Conservation (phyloP, 1,284 basidiomycete species). For the Ceratobasidium theobromae region DNA sequence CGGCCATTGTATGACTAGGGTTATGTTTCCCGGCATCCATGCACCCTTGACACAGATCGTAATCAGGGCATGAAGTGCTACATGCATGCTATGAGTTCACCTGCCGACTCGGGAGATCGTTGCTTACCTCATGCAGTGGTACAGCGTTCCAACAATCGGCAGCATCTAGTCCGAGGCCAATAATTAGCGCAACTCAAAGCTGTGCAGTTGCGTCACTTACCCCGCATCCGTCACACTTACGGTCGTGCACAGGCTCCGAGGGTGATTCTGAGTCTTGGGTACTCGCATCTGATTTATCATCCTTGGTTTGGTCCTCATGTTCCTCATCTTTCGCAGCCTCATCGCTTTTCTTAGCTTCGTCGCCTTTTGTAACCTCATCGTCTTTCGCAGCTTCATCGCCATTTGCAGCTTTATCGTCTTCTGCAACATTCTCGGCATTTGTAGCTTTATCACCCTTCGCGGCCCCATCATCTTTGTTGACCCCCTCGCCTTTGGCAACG, state of each 20-base stretch:
- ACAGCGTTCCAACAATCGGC: constrained; percentile 34
- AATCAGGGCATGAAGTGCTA: constrained; percentile 33
- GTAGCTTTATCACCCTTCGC: constrained; percentile 11
- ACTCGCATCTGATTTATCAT: background rate
- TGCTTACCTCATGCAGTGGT: constrained; percentile 34
- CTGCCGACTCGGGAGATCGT: too few species aligned
- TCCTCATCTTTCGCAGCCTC: constrained; percentile 3
- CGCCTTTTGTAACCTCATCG: constrained; percentile 1
- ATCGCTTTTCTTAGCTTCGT: constrained; percentile 7
- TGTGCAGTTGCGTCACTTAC: constrained; percentile 14
- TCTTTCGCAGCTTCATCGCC: constrained; percentile 10
- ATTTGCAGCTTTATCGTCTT: constrained; percentile 11
- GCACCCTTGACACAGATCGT: constrained; percentile 34
- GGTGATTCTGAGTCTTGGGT: background rate
- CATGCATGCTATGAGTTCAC: background rate
- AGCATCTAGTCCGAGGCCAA: background rate
- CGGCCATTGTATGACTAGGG: constrained; percentile 26
- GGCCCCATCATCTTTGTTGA: background rate
- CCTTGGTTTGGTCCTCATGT: background rate
- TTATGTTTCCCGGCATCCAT: constrained; percentile 28
- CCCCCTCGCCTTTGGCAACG: constrained; percentile 17
- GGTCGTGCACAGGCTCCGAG: constrained; percentile 2
- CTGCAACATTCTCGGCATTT: background rate
- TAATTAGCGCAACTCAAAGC: background rate
- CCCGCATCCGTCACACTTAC: constrained; percentile 32